Conservation (phyloP, 768 basidiomycete genomes). For the Suillus ampliporus region DNA sequence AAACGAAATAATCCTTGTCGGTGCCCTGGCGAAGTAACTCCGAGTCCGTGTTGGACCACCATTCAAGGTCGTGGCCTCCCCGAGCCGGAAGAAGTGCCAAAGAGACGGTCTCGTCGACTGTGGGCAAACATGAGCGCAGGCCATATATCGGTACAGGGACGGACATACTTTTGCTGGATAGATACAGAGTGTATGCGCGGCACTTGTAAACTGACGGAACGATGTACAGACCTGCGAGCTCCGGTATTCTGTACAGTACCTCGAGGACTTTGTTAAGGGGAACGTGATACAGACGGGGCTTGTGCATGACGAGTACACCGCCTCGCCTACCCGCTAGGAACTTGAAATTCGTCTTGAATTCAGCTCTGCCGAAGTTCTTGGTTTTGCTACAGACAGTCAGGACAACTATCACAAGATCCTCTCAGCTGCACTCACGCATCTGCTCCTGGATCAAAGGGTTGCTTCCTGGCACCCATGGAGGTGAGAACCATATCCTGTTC, state of each 20-base stretch:
- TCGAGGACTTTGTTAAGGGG: constrained; percentile 30
- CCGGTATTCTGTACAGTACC: constrained; percentile 28
- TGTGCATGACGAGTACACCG: constrained; percentile 40
- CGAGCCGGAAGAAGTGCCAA: constrained; percentile 26
- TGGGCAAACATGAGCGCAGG: not conserved
- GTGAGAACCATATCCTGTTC: constrained; percentile 32
- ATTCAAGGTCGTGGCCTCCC: constrained; percentile 18
- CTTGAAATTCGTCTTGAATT: constrained; percentile 41
- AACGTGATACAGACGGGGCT: constrained; percentile 28
- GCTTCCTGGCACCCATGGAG: constrained; percentile 25
- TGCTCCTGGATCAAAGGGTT: constrained; percentile 17
- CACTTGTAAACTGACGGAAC: constrained; percentile 38
- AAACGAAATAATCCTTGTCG: constrained; percentile 25
- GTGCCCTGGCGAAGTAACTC: constrained; percentile 28
- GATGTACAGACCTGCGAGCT: constrained; percentile 34
- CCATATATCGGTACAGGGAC: not conserved
- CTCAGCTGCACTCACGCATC: constrained; percentile 26
- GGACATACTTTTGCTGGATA: constrained; percentile 34
- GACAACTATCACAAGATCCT: not conserved
- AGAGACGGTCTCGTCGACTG: constrained; percentile 33
- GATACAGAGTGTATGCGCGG: constrained; percentile 41
- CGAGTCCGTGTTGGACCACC: constrained; percentile 27
- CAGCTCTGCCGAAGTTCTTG: constrained; percentile 34
- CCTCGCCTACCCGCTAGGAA: constrained; percentile 35
- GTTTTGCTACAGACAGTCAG: constrained; percentile 11